Conservation (phyloP, 768 basidiomycete species). For the Rhodotorula graminis region DNA sequence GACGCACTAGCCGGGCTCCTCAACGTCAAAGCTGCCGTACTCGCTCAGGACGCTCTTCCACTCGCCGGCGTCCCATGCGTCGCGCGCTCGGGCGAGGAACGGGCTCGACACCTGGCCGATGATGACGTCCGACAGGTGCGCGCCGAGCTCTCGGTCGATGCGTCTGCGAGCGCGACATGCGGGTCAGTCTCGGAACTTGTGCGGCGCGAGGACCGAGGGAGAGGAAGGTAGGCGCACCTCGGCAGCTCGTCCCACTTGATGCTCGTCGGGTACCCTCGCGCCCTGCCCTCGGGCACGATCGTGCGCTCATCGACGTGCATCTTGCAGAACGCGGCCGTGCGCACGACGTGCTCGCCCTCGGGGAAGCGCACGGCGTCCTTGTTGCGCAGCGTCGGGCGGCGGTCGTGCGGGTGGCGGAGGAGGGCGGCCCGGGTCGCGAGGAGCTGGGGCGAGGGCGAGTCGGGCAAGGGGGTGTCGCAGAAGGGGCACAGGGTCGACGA, state of each 20-base stretch:
- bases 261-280: slow-evolving; percentile 24
- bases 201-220: no score
- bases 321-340: slow-evolving; percentile 32
- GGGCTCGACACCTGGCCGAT: background rate
- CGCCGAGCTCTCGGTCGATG: slow-evolving; percentile 4
- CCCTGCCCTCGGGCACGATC: slow-evolving; percentile 29
- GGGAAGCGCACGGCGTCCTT: slow-evolving; percentile 22
- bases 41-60: slow-evolving; percentile 66
- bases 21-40: slow-evolving; percentile 71
- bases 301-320: slow-evolving; percentile 32
- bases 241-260: slow-evolving; percentile 27
- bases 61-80: slow-evolving; percentile 53
- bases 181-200: background rate
- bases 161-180: background rate
- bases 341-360: slow-evolving; percentile 13
- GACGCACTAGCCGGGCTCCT: slow-evolving; percentile 84
- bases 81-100: slow-evolving; percentile 30
- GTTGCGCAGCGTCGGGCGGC: slow-evolving; percentile 13
- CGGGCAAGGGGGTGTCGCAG: slow-evolving; percentile 34
- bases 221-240: slow-evolving; percentile 1
- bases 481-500: slow-evolving; percentile 38
- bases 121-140: slow-evolving; percentile 19
- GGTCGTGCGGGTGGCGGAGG: slow-evolving; percentile 12
- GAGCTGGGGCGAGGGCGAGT: slow-evolving; percentile 19
- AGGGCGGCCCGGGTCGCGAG: slow-evolving; percentile 22